Conservation (phyloP, 768 basidiomycete genomes). For the Mycena capillaripes region DNA sequence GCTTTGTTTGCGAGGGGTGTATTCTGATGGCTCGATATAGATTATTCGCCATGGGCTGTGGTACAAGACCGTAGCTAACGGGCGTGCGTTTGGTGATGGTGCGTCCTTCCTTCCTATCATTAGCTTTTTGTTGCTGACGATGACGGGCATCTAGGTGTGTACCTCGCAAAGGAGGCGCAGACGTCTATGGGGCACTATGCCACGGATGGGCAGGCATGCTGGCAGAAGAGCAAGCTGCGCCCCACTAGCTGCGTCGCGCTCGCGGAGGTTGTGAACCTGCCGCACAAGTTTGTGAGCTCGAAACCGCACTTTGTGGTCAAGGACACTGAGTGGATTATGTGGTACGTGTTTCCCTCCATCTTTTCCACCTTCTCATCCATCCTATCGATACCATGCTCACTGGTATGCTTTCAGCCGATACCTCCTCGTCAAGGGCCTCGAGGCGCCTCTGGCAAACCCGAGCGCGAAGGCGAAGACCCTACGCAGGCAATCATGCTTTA, state of each 20-base stretch:
- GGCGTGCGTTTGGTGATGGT: conserved; percentile 77
- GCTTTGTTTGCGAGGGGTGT: too few relatives aligned
- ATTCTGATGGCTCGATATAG: too few relatives aligned
- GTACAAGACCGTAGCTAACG: conserved; percentile 68
- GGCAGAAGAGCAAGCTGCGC: conserved; percentile 65
- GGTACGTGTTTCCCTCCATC: conserved; percentile 52
- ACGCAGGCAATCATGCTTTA: conserved; percentile 59
- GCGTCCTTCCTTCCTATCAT: conserved; percentile 14
- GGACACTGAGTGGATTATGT: conserved; percentile 79
- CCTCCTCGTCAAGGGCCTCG: conserved; percentile 61
- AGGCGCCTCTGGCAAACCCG: conserved; percentile 7
- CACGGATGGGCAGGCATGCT: conserved; percentile 45
- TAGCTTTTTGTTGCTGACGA: conserved; percentile 1
- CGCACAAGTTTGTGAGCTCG: conserved; percentile 64
- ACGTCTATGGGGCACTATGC: conserved; percentile 65
- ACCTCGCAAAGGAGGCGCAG: conserved; percentile 71
- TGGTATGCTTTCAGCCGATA: conserved; percentile 73
- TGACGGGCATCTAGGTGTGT: conserved; percentile 64
- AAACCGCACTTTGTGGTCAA: conserved; percentile 71
- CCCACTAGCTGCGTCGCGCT: conserved; percentile 69
- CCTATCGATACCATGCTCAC: too few relatives aligned
- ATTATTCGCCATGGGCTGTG: conserved; percentile 82
- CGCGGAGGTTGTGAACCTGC: conserved; percentile 76
- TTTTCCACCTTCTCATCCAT: too few relatives aligned
- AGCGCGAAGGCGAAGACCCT: conserved; percentile 46